These are phyloP conservation scores for Cruciata laevipes DNA, from an alignment of 257 asterid species.

Conservation along the genomic window DNA sequence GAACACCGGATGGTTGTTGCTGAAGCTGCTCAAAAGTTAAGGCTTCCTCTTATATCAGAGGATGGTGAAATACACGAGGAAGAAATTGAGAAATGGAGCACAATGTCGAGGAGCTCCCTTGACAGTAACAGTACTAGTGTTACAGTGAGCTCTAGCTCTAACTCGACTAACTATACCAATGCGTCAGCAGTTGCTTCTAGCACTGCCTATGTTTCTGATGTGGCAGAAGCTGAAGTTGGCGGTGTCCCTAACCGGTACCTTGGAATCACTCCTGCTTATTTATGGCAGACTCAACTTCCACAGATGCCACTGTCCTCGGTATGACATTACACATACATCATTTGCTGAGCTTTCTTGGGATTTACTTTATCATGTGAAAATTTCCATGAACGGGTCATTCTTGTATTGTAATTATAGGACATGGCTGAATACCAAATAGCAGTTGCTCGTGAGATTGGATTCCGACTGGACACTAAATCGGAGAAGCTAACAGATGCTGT, in stretches of 20 bases:
- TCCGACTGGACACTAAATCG: constrained; percentile 79
- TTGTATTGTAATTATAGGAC: constrained; percentile 54
- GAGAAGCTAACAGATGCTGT: constrained; percentile 68
- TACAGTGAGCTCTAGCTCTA: constrained; percentile 66
- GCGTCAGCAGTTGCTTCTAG: constrained; percentile 30
- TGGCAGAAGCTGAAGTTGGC: constrained; percentile 88
- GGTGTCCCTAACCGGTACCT: constrained; percentile 94
- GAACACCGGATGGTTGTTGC: constrained; percentile 36
- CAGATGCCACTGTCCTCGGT: constrained; percentile 66
- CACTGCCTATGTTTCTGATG: constrained; percentile 41
- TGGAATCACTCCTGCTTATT: constrained; percentile 82
- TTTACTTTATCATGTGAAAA: neutral
- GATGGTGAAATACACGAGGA: constrained; percentile 93
- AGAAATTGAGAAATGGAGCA: constrained; percentile 86
- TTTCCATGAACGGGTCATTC: neutral
- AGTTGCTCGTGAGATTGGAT: constrained; percentile 82
- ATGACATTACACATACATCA: constrained; percentile 17
- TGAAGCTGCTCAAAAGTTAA: constrained; percentile 91
- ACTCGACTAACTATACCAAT: constrained; percentile 65
- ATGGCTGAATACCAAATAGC: constrained; percentile 67
- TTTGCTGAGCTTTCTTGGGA: neutral
- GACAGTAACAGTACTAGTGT: constrained; percentile 74
- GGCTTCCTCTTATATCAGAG: constrained; percentile 93
- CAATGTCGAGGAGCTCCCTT: constrained; percentile 73
- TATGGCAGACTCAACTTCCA: constrained; percentile 84